Conservation (phyloP, 306 rosid genomes). For the Pyrus bretschneideri region DNA sequence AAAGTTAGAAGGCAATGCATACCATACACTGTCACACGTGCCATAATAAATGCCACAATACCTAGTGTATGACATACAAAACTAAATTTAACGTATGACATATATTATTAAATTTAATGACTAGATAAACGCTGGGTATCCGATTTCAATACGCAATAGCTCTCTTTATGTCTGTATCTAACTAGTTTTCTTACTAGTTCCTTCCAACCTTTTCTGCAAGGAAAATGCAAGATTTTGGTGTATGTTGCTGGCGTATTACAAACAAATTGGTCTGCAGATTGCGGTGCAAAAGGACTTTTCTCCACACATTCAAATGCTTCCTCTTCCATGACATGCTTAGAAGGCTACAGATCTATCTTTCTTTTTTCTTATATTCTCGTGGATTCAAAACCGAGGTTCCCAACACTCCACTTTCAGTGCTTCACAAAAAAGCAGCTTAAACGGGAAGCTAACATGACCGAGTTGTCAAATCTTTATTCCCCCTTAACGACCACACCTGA, state of each 20-base stretch:
- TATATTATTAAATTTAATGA: neutral
- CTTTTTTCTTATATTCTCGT: constrained; percentile 8
- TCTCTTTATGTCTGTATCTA: neutral
- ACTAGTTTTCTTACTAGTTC: neutral
- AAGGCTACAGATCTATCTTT: constrained; percentile 14
- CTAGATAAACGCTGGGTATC: neutral
- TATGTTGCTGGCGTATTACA: neutral
- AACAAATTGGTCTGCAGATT: neutral
- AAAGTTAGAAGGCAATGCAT: too few species aligned
- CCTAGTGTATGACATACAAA: neutral
- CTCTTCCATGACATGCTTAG: constrained; percentile 27
- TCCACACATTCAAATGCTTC: constrained; percentile 13
- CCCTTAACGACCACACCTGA: constrained; percentile 11
- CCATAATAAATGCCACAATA: neutral
- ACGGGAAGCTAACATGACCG: constrained; percentile 12
- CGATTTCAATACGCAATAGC: too few species aligned
- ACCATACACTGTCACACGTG: neutral
- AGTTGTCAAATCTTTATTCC: constrained; percentile 14
- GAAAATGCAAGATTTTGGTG: neutral
- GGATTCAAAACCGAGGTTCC: constrained; percentile 12
- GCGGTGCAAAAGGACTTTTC: neutral
- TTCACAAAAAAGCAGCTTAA: constrained; percentile 7
- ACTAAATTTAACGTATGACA: neutral
- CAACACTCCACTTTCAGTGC: constrained; percentile 6
- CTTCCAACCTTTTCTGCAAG: neutral